Conservation (phyloP, 1,139 yeast species). For the Geotrichum australiense region DNA sequence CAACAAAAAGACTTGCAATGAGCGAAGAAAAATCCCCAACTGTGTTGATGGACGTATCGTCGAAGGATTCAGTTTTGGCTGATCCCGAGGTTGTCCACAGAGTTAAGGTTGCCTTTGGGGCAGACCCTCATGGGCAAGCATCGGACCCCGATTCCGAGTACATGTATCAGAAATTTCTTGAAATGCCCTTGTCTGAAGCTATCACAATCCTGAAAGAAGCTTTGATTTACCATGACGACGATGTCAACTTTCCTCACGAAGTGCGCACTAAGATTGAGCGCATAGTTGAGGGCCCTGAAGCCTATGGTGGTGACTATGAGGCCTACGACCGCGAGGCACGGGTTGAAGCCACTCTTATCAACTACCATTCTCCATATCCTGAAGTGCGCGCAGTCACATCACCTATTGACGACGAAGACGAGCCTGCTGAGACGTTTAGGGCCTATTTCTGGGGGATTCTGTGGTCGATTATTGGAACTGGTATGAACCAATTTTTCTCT, state of each 20-base stretch:
- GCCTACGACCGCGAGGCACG: conserved; percentile 31
- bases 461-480: conserved; percentile 53
- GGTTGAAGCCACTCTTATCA: conserved; percentile 41
- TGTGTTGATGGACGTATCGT: conserved; percentile 6
- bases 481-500: conserved; percentile 50
- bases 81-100: conserved; percentile 5
- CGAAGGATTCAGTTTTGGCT: conserved; percentile 4
- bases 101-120: conserved; percentile 13
- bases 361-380: conserved; percentile 42
- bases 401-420: conserved; percentile 41
- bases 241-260: conserved; percentile 33
- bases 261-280: conserved; percentile 32
- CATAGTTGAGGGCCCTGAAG: conserved; percentile 25
- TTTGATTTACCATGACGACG: conserved; percentile 34
- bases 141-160: conserved; percentile 16
- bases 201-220: conserved; percentile 39
- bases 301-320: conserved; percentile 15
- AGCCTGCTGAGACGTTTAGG: conserved; percentile 44
- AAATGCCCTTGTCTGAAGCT: conserved; percentile 39
- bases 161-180: conserved; percentile 38
- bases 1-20: no score
- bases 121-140: conserved; percentile 13
- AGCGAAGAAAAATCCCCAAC: not conserved
- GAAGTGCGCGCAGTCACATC: conserved; percentile 45
- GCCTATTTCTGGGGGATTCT: conserved; percentile 48